Conservation (phyloP, 129 eudicot species). For the Solidago caesia region DNA sequence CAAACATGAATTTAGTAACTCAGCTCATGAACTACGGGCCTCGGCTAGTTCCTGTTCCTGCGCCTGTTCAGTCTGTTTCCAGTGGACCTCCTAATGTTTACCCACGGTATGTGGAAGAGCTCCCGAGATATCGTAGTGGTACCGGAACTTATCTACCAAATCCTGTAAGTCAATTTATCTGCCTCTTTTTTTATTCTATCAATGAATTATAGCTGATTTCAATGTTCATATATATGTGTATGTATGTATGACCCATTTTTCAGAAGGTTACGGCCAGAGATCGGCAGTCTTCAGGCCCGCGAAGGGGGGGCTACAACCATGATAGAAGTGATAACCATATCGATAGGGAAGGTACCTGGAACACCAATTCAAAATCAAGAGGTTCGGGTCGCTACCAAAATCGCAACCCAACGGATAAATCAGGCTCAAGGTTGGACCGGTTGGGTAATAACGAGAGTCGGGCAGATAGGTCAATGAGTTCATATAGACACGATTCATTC, state of each 20-base stretch:
- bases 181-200: background rate
- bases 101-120: slow-evolving; percentile 65
- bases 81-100: slow-evolving; percentile 61
- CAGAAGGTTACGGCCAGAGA: slow-evolving; percentile 73
- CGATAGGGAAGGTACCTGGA: slow-evolving; percentile 90
- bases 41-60: slow-evolving; percentile 59
- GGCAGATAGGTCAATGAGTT: slow-evolving; percentile 56
- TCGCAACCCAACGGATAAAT: slow-evolving; percentile 64
- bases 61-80: slow-evolving; percentile 61
- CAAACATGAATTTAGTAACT: slow-evolving; percentile 55
- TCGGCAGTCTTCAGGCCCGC: slow-evolving; percentile 53
- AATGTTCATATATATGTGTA: background rate
- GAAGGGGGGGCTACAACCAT: slow-evolving; percentile 73
- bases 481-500: slow-evolving; percentile 52
- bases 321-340: slow-evolving; percentile 65
- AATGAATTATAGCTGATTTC: background rate
- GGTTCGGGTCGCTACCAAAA: slow-evolving; percentile 52
- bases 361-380: slow-evolving; percentile 55
- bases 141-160: slow-evolving; percentile 95
- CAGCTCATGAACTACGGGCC: slow-evolving; percentile 78
- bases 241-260: background rate
- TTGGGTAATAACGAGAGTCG: slow-evolving; percentile 44
- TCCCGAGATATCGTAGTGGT: slow-evolving; percentile 88
- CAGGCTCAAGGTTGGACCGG: slow-evolving; percentile 57
- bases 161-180: slow-evolving; percentile 51